phyloP scores from a whole-genome alignment of 441 rosid genomes.

The Gossypium schwendimanii region DNA sequence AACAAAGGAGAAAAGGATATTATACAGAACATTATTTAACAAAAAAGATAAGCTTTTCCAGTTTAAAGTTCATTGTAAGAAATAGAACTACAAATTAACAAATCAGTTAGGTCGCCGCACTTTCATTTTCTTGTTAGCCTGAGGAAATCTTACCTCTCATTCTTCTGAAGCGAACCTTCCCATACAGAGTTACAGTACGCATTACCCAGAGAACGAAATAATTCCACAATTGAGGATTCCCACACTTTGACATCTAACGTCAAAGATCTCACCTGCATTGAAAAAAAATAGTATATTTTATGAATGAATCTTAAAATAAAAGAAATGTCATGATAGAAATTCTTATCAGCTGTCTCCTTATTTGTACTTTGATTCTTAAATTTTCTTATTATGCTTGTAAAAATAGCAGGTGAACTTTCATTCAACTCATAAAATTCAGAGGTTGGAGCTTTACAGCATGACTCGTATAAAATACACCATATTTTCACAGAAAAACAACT shows the following conservation, averaged over 20 bases:
- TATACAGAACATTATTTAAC: neutral
- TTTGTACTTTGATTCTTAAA: neutral
- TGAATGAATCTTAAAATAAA: constrained; percentile 6
- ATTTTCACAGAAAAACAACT: neutral
- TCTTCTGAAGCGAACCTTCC: constrained; percentile 56
- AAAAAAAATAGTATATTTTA: constrained; percentile 1
- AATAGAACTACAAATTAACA: constrained; percentile 2
- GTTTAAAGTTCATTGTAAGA: neutral
- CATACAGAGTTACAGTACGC: constrained; percentile 75
- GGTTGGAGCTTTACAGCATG: neutral
- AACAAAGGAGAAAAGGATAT: neutral
- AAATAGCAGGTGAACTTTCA: neutral
- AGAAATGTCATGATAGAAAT: neutral
- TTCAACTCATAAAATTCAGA: neutral
- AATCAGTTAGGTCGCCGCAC: neutral
- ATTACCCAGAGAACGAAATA: constrained; percentile 73
- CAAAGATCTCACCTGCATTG: constrained; percentile 80
- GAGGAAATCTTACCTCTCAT: constrained; percentile 35
- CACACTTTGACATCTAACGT: constrained; percentile 88
- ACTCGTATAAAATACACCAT: neutral
- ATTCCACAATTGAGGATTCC: constrained; percentile 79
- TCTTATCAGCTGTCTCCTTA: neutral
- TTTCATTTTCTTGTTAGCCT: neutral
- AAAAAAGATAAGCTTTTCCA: neutral
- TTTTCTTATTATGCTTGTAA: neutral